Percentiles rank a stretch among this genome's conserved stretches.
These are phyloP conservation scores for Immersiella caudata DNA, from an alignment of 495 filamentous ascomycete genomes.

Conservation along the genomic window DNA sequence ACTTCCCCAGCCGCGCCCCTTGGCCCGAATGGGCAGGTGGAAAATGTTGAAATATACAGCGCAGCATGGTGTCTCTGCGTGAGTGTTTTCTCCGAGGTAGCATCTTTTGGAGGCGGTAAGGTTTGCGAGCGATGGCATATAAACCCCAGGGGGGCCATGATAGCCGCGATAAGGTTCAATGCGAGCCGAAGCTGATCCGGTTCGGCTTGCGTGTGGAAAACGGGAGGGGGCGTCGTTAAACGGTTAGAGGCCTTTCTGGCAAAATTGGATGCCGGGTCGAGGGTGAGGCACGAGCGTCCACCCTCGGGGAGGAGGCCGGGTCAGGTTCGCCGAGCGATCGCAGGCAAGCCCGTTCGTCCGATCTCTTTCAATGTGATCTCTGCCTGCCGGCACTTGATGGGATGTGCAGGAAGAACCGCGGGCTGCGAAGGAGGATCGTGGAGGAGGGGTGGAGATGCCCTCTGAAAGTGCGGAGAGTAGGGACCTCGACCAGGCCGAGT, in stretches of 20 bases:
- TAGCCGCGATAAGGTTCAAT: constrained; percentile 15
- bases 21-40: constrained; percentile 1
- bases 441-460: constrained; percentile 7
- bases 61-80: not conserved
- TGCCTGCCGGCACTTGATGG: constrained; percentile 14
- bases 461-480: constrained; percentile 15
- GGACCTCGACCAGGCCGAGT: constrained; percentile 10
- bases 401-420: constrained; percentile 12
- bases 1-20: no score
- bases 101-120: not conserved
- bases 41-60: not conserved
- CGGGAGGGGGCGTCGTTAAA: not conserved
- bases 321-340: constrained; percentile 7
- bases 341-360: constrained; percentile 7
- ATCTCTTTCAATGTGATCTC: not conserved
- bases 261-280: constrained; percentile 20
- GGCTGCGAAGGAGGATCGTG: constrained; percentile 8
- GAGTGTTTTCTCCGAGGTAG: not conserved
- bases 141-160: not conserved
- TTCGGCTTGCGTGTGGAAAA: constrained; percentile 12
- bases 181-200: constrained; percentile 16
- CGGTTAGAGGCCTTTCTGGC: constrained; percentile 4
- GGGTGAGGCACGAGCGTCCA: constrained; percentile 18
- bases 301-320: not conserved
- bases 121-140: not conserved